phyloP scores from a whole-genome alignment of 768 basidiomycete species.

The Russula abietina region DNA sequence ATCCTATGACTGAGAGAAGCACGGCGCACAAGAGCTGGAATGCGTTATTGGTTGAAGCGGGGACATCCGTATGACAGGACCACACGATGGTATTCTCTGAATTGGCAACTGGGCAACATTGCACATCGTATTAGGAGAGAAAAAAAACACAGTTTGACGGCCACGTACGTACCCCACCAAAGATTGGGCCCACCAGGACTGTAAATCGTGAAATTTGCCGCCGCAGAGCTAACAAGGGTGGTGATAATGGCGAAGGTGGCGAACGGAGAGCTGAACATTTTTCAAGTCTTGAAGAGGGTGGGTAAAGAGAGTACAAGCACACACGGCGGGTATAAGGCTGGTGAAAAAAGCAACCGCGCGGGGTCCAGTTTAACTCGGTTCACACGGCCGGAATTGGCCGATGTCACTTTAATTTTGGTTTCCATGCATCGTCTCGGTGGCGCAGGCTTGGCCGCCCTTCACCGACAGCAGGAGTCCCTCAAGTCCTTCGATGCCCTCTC shows the following conservation, averaged over 20 bases:
- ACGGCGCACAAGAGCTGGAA: constrained; percentile 31
- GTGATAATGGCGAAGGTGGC: constrained; percentile 35
- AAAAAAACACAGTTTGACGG: neutral
- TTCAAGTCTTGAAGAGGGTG: neutral
- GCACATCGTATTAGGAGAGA: constrained; percentile 1
- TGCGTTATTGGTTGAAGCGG: constrained; percentile 25
- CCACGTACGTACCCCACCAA: constrained; percentile 63
- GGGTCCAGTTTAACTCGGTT: neutral
- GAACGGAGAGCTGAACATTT: constrained; percentile 34
- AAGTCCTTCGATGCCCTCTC: constrained; percentile 81
- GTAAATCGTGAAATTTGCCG: constrained; percentile 42
- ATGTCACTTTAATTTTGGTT: neutral
- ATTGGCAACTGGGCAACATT: constrained; percentile 42
- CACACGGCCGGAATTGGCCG: constrained; percentile 9
- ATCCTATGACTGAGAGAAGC: constrained; percentile 16
- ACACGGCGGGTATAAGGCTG: neutral
- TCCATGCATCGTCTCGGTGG: constrained; percentile 70
- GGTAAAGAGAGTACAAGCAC: neutral
- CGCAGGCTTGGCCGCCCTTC: constrained; percentile 83
- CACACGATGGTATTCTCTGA: constrained; percentile 55
- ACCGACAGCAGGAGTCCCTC: constrained; percentile 76
- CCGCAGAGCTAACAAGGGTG: constrained; percentile 36
- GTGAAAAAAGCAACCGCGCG: neutral
- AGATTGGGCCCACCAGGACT: constrained; percentile 37
- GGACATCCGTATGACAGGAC: constrained; percentile 42